Evolutionary conservation across 169 alveolate genomes (phyloP).

Genomic region (Eimeria sp.): DNA sequence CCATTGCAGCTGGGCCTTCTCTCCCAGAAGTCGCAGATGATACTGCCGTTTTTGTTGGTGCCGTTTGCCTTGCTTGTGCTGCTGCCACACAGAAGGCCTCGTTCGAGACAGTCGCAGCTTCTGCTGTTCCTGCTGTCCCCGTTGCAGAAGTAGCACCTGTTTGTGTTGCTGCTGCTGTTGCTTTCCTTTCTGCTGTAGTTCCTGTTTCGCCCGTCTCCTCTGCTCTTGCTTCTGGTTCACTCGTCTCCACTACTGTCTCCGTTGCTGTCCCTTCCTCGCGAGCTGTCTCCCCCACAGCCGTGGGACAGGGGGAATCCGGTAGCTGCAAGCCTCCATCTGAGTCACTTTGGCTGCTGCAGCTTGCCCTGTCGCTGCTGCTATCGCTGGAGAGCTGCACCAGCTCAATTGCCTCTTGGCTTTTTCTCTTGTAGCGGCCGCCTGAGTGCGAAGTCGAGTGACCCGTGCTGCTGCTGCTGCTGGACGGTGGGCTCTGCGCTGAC

Average conservation of each 20-base stretch:
- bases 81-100: not conserved
- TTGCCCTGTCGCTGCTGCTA: constrained; percentile 29
- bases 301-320: not conserved
- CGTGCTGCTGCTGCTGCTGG: constrained; percentile 46
- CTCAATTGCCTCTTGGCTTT: not conserved
- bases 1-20: not conserved
- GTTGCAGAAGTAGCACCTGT: not conserved
- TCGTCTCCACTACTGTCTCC: not conserved
- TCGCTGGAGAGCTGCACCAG: constrained; percentile 33
- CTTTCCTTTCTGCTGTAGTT: not conserved
- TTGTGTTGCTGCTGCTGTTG: not conserved
- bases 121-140: not conserved
- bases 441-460: not conserved
- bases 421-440: not conserved
- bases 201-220: not conserved
- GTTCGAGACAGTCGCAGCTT: not conserved
- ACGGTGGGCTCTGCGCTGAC: constrained; percentile 12
- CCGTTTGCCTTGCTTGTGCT: not conserved
- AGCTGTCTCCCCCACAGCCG: not conserved
- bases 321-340: constrained; percentile 16
- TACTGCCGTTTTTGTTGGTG: not conserved
- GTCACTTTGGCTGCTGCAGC: constrained; percentile 32
- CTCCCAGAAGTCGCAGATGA: not conserved
- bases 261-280: not conserved
- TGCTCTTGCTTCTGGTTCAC: not conserved